Conservation (phyloP, 345 rosid species). For the Populus deltoides region DNA sequence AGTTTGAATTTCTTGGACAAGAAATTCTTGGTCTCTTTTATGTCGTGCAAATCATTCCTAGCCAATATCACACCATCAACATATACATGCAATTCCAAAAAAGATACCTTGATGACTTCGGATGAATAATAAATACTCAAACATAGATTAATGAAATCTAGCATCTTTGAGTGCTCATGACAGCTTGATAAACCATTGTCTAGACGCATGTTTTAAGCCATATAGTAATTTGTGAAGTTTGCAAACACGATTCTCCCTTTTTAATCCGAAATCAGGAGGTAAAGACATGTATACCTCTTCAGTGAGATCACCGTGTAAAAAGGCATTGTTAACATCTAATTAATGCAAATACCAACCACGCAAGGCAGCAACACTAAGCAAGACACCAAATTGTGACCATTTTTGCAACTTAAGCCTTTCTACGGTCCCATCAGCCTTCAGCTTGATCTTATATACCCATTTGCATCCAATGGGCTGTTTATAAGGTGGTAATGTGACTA, state of each 20-base stretch:
- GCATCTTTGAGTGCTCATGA: neutral
- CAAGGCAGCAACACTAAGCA: no score
- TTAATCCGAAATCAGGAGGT: neutral
- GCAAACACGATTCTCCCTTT: no score
- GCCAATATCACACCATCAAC: neutral
- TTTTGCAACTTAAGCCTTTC: no score
- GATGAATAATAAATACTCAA: neutral
- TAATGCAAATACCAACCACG: neutral
- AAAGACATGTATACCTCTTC: neutral
- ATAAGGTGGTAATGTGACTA: neutral
- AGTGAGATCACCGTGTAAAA: neutral
- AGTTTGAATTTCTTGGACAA: neutral
- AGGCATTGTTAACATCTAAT: neutral
- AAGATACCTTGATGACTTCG: neutral
- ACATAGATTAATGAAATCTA: neutral
- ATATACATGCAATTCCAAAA: neutral
- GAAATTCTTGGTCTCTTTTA: neutral
- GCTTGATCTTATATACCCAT: neutral
- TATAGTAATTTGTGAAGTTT: neutral
- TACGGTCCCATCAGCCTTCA: neutral
- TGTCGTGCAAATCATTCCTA: neutral
- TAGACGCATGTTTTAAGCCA: neutral
- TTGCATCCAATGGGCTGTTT: neutral
- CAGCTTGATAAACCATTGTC: neutral
- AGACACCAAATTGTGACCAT: no score